A percentile compares a stretch with the other conserved stretches of the same genome.
Conservation (phyloP, 163 green algal species). For the Scenedesmus sp. region DNA sequence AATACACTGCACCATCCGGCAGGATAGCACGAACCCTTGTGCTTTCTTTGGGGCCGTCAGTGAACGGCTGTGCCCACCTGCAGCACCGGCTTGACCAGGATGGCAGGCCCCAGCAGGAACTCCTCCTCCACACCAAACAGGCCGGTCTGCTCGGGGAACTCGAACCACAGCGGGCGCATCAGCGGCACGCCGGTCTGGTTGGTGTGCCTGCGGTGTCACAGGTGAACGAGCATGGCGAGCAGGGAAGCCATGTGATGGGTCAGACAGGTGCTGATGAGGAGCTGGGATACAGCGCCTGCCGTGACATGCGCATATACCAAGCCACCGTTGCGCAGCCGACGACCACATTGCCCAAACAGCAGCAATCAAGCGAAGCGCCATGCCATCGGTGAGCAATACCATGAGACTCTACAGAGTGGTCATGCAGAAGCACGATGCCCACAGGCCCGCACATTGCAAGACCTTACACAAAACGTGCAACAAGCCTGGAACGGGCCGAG, state of each 20-base stretch:
- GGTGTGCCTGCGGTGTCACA: constrained; percentile 56
- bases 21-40: too few relatives aligned
- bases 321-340: too few relatives aligned
- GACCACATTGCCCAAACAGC: too few relatives aligned
- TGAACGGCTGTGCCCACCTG: neutral
- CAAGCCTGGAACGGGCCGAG: too few relatives aligned
- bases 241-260: neutral
- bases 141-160: constrained; percentile 85
- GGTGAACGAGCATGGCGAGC: neutral
- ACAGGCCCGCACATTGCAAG: neutral
- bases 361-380: too few relatives aligned
- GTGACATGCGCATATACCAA: too few relatives aligned
- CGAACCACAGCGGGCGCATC: constrained; percentile 95
- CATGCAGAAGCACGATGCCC: neutral
- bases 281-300: too few relatives aligned
- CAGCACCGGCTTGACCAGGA: constrained; percentile 76
- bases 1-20: constrained; percentile 48
- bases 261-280: neutral
- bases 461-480: neutral
- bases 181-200: constrained; percentile 88
- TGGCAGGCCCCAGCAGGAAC: constrained; percentile 90
- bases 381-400: too few relatives aligned
- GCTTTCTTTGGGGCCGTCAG: too few relatives aligned
- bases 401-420: too few relatives aligned
- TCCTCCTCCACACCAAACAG: constrained; percentile 74